phyloP scores from a whole-genome alignment of 2,329 filamentous ascomycete species.

The Aspergillus terreus region DNA sequence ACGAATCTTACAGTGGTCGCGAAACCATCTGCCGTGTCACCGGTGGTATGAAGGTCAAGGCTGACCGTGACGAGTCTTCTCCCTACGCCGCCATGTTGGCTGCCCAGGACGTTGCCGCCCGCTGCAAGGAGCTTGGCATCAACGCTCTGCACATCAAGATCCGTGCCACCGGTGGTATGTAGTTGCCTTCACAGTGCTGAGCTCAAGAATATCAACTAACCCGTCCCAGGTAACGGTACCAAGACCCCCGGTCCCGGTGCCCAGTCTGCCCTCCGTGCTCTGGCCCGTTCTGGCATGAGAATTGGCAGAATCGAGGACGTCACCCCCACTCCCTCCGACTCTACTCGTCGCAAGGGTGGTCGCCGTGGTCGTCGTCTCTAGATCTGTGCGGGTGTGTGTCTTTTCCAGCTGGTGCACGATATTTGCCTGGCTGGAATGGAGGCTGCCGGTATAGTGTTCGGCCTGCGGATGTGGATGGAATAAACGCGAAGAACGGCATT shows the following conservation, averaged over 20 bases:
- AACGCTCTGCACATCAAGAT: conserved; percentile 99
- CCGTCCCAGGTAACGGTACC: conserved; percentile 78
- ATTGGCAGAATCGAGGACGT: conserved; percentile 99
- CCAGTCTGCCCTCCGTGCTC: conserved; percentile 96
- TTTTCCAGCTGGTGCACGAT: conserved; percentile 22
- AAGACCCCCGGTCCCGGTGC: conserved; percentile 99
- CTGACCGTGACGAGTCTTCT: conserved; percentile 99
- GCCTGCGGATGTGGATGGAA: conserved; percentile 44
- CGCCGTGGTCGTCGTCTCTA: conserved; percentile 99
- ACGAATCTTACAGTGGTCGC: conserved; percentile 67
- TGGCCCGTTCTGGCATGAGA: conserved; percentile 99
- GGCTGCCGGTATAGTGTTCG: conserved; percentile 28
- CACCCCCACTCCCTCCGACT: conserved; percentile 97
- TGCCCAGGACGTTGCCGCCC: conserved; percentile 92
- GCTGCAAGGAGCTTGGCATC: conserved; percentile 82
- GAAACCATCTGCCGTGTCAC: conserved; percentile 99
- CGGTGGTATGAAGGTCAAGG: conserved; percentile 99
- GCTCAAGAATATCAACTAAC: background rate
- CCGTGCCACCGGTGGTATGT: conserved; percentile 92
- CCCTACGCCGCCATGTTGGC: conserved; percentile 99
- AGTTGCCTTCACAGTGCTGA: background rate
- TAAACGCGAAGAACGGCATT: conserved; percentile 53
- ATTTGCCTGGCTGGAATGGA: conserved; percentile 30
- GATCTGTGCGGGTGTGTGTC: conserved; percentile 46
- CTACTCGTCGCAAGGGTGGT: conserved; percentile 99